These are phyloP conservation scores for Pseudevernia furfuracea DNA, from an alignment of 495 filamentous ascomycete species.

Conservation along the genomic window DNA sequence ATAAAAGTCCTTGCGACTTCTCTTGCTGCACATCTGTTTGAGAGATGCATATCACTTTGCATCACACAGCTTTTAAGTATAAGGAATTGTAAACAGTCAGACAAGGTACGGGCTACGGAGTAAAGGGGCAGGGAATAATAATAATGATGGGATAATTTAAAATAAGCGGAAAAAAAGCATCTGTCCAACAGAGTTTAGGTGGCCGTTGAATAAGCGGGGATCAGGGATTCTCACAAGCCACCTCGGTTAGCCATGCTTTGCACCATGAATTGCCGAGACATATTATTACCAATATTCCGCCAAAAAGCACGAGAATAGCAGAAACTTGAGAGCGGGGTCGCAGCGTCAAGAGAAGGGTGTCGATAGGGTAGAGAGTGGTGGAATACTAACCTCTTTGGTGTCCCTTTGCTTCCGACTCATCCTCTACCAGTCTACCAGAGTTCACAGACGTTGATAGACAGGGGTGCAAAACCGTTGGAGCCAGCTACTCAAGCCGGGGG, in stretches of 20 bases:
- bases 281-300: neutral
- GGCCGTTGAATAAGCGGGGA: neutral
- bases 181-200: neutral
- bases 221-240: neutral
- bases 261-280: neutral
- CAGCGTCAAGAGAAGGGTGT: neutral
- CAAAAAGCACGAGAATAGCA: neutral
- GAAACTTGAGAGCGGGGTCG: neutral
- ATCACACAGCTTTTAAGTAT: too few species aligned
- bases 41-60: neutral
- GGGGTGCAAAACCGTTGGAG: neutral
- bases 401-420: constrained; percentile 5
- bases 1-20: constrained; percentile 1
- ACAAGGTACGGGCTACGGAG: neutral
- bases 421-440: too few species aligned
- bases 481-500: neutral
- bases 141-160: too few species aligned
- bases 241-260: constrained; percentile 1
- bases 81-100: too few species aligned
- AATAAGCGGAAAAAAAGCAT: neutral
- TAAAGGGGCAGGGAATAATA: neutral
- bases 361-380: neutral
- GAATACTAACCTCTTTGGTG: neutral
- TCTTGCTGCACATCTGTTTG: neutral
- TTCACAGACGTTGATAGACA: constrained; percentile 1